Conservation (phyloP, 352 stramenopile species). For the Phytophthora hibernalis region DNA sequence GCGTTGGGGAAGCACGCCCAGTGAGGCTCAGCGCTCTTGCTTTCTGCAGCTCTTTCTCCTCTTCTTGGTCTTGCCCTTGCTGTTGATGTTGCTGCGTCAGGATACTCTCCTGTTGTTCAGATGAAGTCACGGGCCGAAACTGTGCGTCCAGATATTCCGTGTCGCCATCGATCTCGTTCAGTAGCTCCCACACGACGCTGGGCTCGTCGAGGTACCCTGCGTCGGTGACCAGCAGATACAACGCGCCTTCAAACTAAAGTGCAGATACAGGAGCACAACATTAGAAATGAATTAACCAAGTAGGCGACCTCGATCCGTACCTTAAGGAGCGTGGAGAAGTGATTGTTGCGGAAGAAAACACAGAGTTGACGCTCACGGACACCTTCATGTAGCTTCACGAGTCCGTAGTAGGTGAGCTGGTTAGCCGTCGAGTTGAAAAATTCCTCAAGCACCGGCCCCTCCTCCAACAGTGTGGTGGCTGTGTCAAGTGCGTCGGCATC, state of each 20-base stretch:
- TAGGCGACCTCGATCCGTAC: conserved; percentile 23
- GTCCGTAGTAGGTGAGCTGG: conserved; percentile 96
- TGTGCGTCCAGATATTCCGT: conserved; percentile 77
- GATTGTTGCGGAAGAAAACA: conserved; percentile 99
- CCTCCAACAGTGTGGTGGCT: conserved; percentile 68
- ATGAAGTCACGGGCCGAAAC: conserved; percentile 72
- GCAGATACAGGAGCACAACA: background rate
- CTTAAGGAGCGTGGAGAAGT: conserved; percentile 98
- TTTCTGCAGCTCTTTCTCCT: conserved; percentile 29
- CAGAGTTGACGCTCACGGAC: conserved; percentile 91
- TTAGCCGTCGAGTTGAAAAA: conserved; percentile 93
- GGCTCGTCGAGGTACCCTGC: conserved; percentile 95
- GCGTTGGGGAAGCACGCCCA: background rate
- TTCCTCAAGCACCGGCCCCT: conserved; percentile 82
- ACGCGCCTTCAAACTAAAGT: conserved; percentile 82
- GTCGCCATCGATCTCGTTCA: conserved; percentile 92
- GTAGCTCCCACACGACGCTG: conserved; percentile 95
- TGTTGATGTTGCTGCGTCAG: conserved; percentile 66
- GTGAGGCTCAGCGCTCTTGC: conserved; percentile 26
- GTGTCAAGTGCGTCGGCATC: conserved; percentile 68
- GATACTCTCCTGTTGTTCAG: conserved; percentile 74
- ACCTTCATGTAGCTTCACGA: conserved; percentile 93
- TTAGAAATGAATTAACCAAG: conserved; percentile 1
- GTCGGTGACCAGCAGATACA: conserved; percentile 98
- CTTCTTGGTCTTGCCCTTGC: conserved; percentile 31